Evolutionary conservation across 345 rosid species (phyloP).

Genomic region (Pistacia atlantica): DNA sequence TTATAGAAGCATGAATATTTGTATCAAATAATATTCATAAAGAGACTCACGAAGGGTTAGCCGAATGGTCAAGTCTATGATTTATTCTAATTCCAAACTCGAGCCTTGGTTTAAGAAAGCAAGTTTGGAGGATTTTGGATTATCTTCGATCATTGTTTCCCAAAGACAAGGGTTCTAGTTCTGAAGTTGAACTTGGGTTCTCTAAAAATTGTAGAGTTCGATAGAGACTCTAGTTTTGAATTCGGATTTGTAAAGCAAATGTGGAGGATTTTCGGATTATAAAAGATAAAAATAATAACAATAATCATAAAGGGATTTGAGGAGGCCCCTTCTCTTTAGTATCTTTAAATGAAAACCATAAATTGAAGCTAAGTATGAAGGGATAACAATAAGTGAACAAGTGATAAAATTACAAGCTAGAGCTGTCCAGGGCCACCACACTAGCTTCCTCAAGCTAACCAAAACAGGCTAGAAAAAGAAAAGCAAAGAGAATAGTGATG

Average conservation of each 20-base stretch:
- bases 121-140: too few species aligned
- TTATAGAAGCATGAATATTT: constrained; percentile 29
- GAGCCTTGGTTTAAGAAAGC: too few species aligned
- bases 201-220: too few species aligned
- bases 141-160: too few species aligned
- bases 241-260: too few species aligned
- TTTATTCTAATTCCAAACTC: too few species aligned
- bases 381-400: not conserved
- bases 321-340: constrained; percentile 29
- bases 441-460: constrained; percentile 9
- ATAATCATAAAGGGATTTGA: constrained; percentile 18
- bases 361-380: constrained; percentile 40
- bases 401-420: not conserved
- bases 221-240: too few species aligned
- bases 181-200: too few species aligned
- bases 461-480: constrained; percentile 8
- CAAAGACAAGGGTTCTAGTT: too few species aligned
- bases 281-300: constrained; percentile 23
- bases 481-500: constrained; percentile 5
- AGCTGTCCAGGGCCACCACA: constrained; percentile 43
- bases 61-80: too few species aligned
- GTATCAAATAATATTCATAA: not conserved
- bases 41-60: too few species aligned
- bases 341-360: constrained; percentile 61
- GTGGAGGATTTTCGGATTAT: too few species aligned